Base-by-base conservation (phyloP, 2,329 filamentous ascomycete species). In the Plectosphaerella sp. region DNA sequence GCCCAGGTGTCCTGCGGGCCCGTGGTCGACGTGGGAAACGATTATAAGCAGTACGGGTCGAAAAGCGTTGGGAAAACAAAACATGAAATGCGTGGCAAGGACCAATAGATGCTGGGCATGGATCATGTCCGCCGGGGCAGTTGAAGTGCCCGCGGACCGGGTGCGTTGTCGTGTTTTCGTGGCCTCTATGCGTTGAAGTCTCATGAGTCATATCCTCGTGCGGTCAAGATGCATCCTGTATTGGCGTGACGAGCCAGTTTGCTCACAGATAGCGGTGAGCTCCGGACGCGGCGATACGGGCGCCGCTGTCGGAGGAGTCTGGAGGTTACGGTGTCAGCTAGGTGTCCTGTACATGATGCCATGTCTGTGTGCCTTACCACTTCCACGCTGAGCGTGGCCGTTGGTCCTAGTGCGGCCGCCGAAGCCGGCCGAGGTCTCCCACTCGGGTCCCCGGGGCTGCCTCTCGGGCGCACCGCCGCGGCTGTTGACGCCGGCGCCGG, bases 391-490 rank as follows among this genome's bases (percentile, higher is more conserved):
- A 65, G 78, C 76, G 62, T 87, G 83, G 20, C 83, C 83, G 59
- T 83, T 84, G 50, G 77, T 63, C 47, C 83, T 78, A 54, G 68
- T 69, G 53, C 83, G 79, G 18, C 71, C 69, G 37, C 68, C 72
- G 59, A 86, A 86, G 2, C 80, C 81, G 48, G 64, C 64, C 28
- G 68, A 71, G 45, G 69, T 71, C 63, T 83, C 81, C 82, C 83
- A 86, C 62, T 82, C 80, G 2, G 83, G 83, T 24, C 81, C 82
- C 24, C 82, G 76, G n/a, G 83, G 83, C 67, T 87, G 83, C 53
- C 83, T 74, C 59, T 86, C 83, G 3, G 82, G 81, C 10, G 75
- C 75, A 24, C 70, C 73, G 47, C 64, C 54, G 49, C 72, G 70
- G 50, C 63, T 73, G 48, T 65, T 63, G 24, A 73, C 72, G 53